Evolutionary conservation across 2,329 filamentous ascomycete genomes (phyloP).

Genomic region (Xylariaceae sp.): DNA sequence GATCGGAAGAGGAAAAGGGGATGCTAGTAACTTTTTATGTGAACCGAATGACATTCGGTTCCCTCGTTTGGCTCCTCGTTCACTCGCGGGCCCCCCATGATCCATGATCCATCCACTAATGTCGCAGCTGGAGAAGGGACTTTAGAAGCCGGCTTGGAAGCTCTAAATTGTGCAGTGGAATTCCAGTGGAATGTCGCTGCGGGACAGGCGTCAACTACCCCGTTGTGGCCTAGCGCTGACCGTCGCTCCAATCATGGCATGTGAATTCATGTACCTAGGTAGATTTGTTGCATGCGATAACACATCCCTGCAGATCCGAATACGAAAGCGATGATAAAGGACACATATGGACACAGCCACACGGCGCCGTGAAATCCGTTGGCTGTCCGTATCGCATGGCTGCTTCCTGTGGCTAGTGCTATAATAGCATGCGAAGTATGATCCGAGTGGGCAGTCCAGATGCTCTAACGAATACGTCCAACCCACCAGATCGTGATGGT

Average conservation of each 20-base stretch:
- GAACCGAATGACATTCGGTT: neutral
- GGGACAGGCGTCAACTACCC: neutral
- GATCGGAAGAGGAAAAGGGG: slow-evolving; percentile 13
- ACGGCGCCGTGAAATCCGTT: neutral
- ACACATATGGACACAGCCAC: neutral
- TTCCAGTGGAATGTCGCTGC: neutral
- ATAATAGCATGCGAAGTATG: neutral
- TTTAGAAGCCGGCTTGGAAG: neutral
- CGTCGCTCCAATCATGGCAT: slow-evolving; percentile 4
- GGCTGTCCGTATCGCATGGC: neutral
- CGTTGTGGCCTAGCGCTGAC: neutral
- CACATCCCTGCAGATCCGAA: slow-evolving; percentile 10
- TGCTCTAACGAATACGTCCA: no score
- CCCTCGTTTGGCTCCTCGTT: no score
- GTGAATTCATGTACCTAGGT: neutral
- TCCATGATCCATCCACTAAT: neutral
- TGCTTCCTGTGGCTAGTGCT: slow-evolving; percentile 7
- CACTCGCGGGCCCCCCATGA: neutral
- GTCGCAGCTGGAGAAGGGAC: neutral
- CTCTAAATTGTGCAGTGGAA: neutral
- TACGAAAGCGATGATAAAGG: slow-evolving; percentile 18
- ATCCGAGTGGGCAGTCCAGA: no score
- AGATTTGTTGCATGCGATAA: neutral
- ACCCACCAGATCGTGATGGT: no score
- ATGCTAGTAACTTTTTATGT: slow-evolving; percentile 18